These are phyloP conservation scores for Cicer cuneatum DNA, from an alignment of 306 rosid species.

Conservation along the genomic window DNA sequence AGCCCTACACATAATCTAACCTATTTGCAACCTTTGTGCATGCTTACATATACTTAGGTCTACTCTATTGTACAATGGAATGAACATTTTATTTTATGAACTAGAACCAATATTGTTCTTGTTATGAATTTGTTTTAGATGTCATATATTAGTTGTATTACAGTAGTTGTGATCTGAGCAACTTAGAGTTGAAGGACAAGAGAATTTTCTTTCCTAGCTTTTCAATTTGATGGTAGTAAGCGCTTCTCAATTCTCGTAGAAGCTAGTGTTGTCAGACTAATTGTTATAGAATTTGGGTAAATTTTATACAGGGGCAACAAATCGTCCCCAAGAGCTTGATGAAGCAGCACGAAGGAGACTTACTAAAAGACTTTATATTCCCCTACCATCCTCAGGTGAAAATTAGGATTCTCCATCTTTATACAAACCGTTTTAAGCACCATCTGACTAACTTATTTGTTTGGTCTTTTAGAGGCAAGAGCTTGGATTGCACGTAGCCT, in stretches of 20 bases:
- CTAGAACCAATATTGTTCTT: constrained; percentile 6
- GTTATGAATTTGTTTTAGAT: constrained; percentile 22
- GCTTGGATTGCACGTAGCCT: constrained; percentile 69
- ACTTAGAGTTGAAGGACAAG: not conserved
- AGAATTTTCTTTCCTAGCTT: constrained; percentile 6
- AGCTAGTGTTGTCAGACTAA: constrained; percentile 21
- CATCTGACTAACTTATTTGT: constrained; percentile 44
- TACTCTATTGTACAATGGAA: constrained; percentile 4
- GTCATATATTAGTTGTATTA: constrained; percentile 18
- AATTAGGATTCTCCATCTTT: constrained; percentile 32
- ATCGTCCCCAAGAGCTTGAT: constrained; percentile 96
- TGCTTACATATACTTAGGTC: not conserved
- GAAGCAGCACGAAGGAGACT: constrained; percentile 98
- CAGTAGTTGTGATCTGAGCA: constrained; percentile 17
- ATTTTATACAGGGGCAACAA: constrained; percentile 79
- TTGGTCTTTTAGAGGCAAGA: constrained; percentile 77
- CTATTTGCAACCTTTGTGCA: not conserved
- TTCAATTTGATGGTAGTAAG: constrained; percentile 17
- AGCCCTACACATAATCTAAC: not conserved
- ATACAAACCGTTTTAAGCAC: constrained; percentile 24
- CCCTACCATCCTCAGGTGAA: constrained; percentile 87
- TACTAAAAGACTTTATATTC: constrained; percentile 86
- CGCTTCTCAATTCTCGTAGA: constrained; percentile 3
- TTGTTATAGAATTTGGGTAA: constrained; percentile 34
- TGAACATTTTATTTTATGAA: not conserved